A percentile compares a stretch with the other conserved stretches of the same genome.
phyloP scores from a whole-genome alignment of 192 early-diverging fungal genomes.

The Backusella tarrabulga region DNA sequence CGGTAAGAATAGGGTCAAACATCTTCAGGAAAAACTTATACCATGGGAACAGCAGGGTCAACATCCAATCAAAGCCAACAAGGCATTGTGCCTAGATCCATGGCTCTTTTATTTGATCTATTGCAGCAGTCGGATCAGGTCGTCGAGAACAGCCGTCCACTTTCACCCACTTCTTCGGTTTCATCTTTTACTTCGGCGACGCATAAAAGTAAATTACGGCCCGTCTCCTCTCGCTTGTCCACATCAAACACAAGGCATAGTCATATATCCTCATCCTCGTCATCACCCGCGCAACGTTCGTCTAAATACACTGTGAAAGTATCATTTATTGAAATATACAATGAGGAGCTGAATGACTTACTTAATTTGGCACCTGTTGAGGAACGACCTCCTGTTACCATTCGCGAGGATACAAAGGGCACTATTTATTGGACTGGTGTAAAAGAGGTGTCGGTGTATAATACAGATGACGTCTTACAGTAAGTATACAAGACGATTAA shows the following conservation, averaged over 20 bases:
- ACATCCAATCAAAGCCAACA: constrained; percentile 27
- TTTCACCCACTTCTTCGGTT: constrained; percentile 86
- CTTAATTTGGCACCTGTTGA: constrained; percentile 60
- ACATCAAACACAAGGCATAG: constrained; percentile 4
- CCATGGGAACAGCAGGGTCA: constrained; percentile 80
- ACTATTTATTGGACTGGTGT: constrained; percentile 82
- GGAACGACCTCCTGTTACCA: constrained; percentile 58
- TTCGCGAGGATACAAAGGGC: constrained; percentile 83
- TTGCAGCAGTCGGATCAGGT: constrained; percentile 67
- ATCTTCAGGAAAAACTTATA: constrained; percentile 93
- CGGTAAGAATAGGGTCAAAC: constrained; percentile 61
- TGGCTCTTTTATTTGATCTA: constrained; percentile 55
- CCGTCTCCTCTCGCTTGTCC: neutral
- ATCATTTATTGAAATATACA: constrained; percentile 94
- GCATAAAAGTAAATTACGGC: constrained; percentile 52
- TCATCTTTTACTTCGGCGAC: constrained; percentile 53
- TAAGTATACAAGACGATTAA: neutral
- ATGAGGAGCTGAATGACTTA: constrained; percentile 93
- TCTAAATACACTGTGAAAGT: constrained; percentile 52
- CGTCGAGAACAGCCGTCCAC: constrained; percentile 90
- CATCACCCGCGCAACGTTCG: neutral
- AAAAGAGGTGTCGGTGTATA: constrained; percentile 68
- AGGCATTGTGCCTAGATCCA: constrained; percentile 70
- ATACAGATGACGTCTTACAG: constrained; percentile 58
- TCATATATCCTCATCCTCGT: constrained; percentile 24